phyloP scores from a whole-genome alignment of 2,329 filamentous ascomycete species.

The Aureobasidium sp. region DNA sequence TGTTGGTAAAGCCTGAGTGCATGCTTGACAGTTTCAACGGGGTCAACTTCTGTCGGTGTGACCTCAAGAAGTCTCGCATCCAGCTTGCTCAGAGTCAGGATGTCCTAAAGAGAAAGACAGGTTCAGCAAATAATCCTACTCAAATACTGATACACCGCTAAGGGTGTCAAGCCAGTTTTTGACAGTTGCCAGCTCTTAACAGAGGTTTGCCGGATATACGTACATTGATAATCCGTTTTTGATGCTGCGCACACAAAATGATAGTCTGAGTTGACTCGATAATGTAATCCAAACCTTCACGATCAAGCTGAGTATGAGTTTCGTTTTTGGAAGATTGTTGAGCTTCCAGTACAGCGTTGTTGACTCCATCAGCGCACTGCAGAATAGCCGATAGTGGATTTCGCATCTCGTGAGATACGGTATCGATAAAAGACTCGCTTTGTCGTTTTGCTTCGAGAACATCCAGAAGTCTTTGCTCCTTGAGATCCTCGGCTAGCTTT shows the following conservation, averaged over 20 bases:
- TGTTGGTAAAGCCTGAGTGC: conserved; percentile 67
- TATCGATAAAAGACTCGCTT: conserved; percentile 18
- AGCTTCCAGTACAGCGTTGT: conserved; percentile 34
- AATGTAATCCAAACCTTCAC: conserved; percentile 36
- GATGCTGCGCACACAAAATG: conserved; percentile 22
- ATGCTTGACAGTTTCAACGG: conserved; percentile 51
- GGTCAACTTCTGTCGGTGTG: conserved; percentile 55
- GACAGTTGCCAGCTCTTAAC: background rate
- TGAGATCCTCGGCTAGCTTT: conserved; percentile 22
- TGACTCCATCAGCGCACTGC: conserved; percentile 36
- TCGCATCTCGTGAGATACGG: conserved; percentile 29
- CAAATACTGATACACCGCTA: background rate
- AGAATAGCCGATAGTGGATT: conserved; percentile 35
- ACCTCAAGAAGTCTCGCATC: conserved; percentile 38
- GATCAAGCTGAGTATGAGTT: conserved; percentile 16
- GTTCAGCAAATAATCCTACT: conserved; percentile 32
- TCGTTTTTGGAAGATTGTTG: conserved; percentile 35
- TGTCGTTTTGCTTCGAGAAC: conserved; percentile 20
- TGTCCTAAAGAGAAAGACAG: conserved; percentile 23
- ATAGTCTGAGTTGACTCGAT: conserved; percentile 21
- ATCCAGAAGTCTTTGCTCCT: conserved; percentile 14
- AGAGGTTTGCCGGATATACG: background rate
- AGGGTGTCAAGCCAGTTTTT: background rate
- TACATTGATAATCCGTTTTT: conserved; percentile 12
- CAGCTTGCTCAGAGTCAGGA: conserved; percentile 33